Evolutionary conservation across 257 asterid species (phyloP).

Genomic region (Echium plantagineum): DNA sequence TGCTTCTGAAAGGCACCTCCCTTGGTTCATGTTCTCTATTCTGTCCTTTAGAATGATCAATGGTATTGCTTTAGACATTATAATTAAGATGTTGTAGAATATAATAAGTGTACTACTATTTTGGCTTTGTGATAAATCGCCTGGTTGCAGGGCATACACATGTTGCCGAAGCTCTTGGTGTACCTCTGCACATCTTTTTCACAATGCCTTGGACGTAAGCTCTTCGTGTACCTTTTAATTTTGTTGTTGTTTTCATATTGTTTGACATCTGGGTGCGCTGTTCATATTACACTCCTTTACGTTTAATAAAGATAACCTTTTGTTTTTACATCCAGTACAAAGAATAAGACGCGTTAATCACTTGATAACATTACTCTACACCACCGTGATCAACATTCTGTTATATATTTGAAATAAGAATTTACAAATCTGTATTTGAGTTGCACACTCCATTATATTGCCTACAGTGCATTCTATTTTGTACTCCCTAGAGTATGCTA

Average conservation of each 20-base stretch:
- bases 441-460: neutral
- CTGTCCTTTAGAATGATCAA: no score
- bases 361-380: neutral
- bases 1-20: no score
- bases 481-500: neutral
- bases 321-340: no score
- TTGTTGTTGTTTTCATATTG: neutral
- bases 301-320: no score
- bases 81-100: neutral
- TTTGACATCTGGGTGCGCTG: no score
- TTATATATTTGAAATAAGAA: neutral
- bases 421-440: neutral
- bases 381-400: neutral
- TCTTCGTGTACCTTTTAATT: neutral
- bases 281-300: no score
- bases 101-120: slow-evolving; percentile 1
- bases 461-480: neutral
- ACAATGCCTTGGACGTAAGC: slow-evolving; percentile 99
- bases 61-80: neutral
- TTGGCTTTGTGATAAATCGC: slow-evolving; percentile 4
- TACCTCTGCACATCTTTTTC: slow-evolving; percentile 95
- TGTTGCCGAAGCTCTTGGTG: slow-evolving; percentile 96
- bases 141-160: slow-evolving; percentile 79
- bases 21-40: no score
- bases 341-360: no score